A percentile compares a stretch with the other conserved stretches of the same genome.
Evolutionary conservation across 1,139 yeast species (phyloP).

Genomic region (Zhuliangozyma parablackwelliae): DNA sequence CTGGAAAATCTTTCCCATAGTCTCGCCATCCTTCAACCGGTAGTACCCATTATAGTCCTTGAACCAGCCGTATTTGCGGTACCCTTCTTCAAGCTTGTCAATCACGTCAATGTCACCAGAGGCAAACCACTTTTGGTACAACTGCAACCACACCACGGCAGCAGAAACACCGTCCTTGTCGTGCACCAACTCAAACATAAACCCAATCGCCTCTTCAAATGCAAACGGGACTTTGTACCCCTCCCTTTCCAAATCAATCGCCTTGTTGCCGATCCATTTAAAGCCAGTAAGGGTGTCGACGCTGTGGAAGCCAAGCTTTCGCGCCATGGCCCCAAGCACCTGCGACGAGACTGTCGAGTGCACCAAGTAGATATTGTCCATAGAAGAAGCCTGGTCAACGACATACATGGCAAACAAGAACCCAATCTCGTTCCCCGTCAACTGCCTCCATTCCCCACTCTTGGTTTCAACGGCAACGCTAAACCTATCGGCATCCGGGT

Average conservation of each 20-base stretch:
- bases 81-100: conserved; percentile 55
- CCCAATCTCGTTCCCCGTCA: conserved; percentile 92
- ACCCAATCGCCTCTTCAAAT: conserved; percentile 94
- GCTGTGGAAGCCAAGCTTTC: conserved; percentile 54
- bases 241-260: conserved; percentile 60
- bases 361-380: conserved; percentile 52
- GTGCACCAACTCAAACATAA: conserved; percentile 80
- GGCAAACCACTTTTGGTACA: conserved; percentile 50
- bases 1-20: conserved; percentile 49
- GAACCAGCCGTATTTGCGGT: conserved; percentile 67
- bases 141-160: conserved; percentile 69
- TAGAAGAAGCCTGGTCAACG: conserved; percentile 32
- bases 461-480: conserved; percentile 60
- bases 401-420: conserved; percentile 70
- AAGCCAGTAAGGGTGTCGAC: conserved; percentile 90
- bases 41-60: conserved; percentile 88
- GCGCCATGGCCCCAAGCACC: conserved; percentile 68
- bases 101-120: conserved; percentile 30
- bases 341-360: conserved; percentile 93
- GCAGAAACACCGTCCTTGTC: conserved; percentile 95
- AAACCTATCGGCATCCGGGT: conserved; percentile 96
- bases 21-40: conserved; percentile 52
- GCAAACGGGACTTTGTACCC: conserved; percentile 82
- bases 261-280: conserved; percentile 95
- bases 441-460: conserved; percentile 59